Evolutionary conservation across 1,284 basidiomycete genomes (phyloP), one percentile per base, ranked within the genome.

Genomic region (Pterulicium gracile): DNA sequence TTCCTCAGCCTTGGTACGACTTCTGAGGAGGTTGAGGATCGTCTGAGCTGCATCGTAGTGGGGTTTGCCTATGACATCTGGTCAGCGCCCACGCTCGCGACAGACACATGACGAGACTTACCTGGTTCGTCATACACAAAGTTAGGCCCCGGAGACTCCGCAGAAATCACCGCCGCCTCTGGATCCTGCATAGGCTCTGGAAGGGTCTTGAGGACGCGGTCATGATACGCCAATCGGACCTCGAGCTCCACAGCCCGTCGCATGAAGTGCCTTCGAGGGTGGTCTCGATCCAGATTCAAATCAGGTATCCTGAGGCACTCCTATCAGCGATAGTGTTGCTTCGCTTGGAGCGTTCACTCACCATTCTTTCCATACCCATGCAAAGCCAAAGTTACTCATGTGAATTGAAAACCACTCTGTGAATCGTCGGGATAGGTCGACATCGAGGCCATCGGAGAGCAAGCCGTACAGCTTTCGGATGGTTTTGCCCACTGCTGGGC

Each of bases 361-460:
- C 95, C 96, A 99, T 73, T 98, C 96, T 58, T 92, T 93, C 96
- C 96, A 99, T n/a, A 94, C 92, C 96, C 96, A 99, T 56, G 85
- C 81, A 68, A 98, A 98, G 17, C 86, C 87, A 64, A 98, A 99
- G 67, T 98, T 99, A 56, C 88, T 93, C 76, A 98, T 86, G 57
- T 99, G 96, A 1, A 89, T 75, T 3, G 90, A 79, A 57, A 98
- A 97, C 96, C 96, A 98, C 54, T 96, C 92, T 0, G 88, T 79
- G 49, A 93, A 87, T 17, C 91, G 72, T 47, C 81, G 73, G 0
- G 85, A 72, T 41, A 89, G 68, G 55, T 96, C 94, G 3, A 88
- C 79, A 53, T 97, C 94, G 27, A 97, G 69, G 1, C 87, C 87
- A 39, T 91, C 85, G 1, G 73, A 71, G n/a, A 95, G 69, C 12